Evolutionary conservation across 257 asterid genomes (phyloP).

Genomic region (Solanum pinnatisectum): DNA sequence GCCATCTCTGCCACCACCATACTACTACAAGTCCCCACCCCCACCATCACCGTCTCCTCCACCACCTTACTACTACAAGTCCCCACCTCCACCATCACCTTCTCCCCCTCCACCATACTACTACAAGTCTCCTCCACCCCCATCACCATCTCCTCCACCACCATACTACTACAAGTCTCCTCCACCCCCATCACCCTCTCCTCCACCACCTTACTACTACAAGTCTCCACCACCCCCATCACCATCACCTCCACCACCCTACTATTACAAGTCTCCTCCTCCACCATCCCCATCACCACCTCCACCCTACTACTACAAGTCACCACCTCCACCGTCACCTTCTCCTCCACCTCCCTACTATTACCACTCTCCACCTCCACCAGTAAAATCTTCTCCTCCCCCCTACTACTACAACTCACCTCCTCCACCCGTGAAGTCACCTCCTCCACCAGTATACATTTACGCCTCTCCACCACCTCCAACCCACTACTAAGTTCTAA

Average conservation of each 20-base stretch:
- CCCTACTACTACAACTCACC: neutral
- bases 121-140: neutral
- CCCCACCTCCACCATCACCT: neutral
- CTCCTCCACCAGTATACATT: constrained; percentile 9
- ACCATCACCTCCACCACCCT: neutral
- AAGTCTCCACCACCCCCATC: constrained; percentile 9
- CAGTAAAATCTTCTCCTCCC: neutral
- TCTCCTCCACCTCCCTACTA: neutral
- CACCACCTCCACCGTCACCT: constrained; percentile 2
- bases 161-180: neutral
- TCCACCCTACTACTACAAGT: constrained; percentile 1
- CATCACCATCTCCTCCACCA: neutral
- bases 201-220: neutral
- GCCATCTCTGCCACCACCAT: neutral
- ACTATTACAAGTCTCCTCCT: constrained; percentile 8
- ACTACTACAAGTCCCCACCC: neutral
- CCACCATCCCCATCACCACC: constrained; percentile 4
- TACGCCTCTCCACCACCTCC: constrained; percentile 20
- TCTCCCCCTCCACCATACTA: neutral
- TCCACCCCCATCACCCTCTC: neutral
- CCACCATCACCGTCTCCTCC: neutral
- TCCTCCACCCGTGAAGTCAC: neutral
- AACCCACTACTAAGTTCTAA: neutral
- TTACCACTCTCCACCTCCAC: neutral
- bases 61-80: neutral